Evolutionary conservation across 2,329 filamentous ascomycete genomes (phyloP).

Genomic region (Colletotrichum sp.): DNA sequence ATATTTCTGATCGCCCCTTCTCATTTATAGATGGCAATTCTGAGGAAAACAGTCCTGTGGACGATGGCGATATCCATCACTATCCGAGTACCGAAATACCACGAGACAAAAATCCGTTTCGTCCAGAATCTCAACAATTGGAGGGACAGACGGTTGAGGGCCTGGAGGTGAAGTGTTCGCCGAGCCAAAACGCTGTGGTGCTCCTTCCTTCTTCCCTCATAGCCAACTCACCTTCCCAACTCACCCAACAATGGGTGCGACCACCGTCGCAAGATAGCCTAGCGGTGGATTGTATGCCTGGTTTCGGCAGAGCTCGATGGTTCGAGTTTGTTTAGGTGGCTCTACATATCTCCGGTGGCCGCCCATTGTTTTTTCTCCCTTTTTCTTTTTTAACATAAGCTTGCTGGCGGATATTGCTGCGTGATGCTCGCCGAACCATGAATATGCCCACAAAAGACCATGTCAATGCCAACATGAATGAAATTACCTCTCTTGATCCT

Average conservation of each 20-base stretch:
- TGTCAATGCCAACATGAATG: background rate
- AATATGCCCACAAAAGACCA: background rate
- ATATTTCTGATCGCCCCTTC: background rate
- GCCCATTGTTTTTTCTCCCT: background rate
- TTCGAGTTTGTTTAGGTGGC: background rate
- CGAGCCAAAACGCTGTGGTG: background rate
- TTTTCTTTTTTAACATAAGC: too few relatives aligned
- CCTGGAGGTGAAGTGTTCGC: background rate
- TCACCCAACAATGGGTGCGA: background rate
- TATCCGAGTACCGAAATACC: rapidly evolving
- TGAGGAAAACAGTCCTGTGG: rapidly evolving
- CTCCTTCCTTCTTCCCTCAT: background rate
- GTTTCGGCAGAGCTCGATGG: background rate
- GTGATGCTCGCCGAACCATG: background rate
- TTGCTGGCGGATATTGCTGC: background rate
- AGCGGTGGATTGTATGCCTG: background rate
- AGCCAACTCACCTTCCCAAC: background rate
- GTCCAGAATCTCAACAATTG: background rate
- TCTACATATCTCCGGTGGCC: background rate
- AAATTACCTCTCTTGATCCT: background rate
- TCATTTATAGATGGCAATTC: background rate
- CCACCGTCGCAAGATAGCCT: background rate
- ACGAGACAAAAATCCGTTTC: background rate
- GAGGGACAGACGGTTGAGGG: background rate
- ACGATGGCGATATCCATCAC: rapidly evolving